Conservation (phyloP, 2,329 filamentous ascomycete genomes). For the Fusarium longipes region DNA sequence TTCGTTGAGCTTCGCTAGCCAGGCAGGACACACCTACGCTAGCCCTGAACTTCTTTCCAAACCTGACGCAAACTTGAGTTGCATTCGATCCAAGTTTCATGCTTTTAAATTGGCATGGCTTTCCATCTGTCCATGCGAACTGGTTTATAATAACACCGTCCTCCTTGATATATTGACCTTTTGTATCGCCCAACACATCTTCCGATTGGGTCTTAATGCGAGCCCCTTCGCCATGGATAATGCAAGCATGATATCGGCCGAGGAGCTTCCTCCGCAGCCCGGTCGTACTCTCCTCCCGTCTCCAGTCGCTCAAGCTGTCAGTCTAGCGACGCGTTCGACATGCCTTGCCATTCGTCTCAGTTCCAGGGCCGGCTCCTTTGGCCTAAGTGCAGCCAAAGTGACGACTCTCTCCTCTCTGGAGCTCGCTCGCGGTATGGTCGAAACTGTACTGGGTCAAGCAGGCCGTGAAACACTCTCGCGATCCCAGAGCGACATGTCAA, state of each 20-base stretch:
- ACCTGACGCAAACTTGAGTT: constrained; percentile 10
- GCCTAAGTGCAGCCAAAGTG: constrained; percentile 64
- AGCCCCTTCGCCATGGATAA: constrained; percentile 38
- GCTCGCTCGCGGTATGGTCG: constrained; percentile 65
- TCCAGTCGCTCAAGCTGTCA: constrained; percentile 68
- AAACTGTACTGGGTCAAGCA: constrained; percentile 64
- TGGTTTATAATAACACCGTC: not conserved
- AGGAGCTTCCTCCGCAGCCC: constrained; percentile 39
- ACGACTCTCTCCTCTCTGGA: constrained; percentile 69
- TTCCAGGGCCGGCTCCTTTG: constrained; percentile 62
- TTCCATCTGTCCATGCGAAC: not conserved
- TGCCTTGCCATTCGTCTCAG: constrained; percentile 66
- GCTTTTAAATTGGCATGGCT: not conserved
- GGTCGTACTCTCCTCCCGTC: constrained; percentile 65
- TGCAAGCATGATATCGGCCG: constrained; percentile 23
- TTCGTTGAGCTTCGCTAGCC: not conserved
- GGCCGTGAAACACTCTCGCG: constrained; percentile 61
- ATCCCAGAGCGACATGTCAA: constrained; percentile 60
- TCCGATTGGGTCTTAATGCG: constrained; percentile 17
- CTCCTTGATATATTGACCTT: not conserved
- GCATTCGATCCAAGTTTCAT: not conserved
- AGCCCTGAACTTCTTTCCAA: constrained; percentile 15
- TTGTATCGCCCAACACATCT: constrained; percentile 1
- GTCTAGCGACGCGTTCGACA: constrained; percentile 69
- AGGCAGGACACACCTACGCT: not conserved